Percentiles rank a stretch among this genome's conserved stretches.
Conservation (phyloP, 176 grass and related monocot species). For the Lolium rigidum region DNA sequence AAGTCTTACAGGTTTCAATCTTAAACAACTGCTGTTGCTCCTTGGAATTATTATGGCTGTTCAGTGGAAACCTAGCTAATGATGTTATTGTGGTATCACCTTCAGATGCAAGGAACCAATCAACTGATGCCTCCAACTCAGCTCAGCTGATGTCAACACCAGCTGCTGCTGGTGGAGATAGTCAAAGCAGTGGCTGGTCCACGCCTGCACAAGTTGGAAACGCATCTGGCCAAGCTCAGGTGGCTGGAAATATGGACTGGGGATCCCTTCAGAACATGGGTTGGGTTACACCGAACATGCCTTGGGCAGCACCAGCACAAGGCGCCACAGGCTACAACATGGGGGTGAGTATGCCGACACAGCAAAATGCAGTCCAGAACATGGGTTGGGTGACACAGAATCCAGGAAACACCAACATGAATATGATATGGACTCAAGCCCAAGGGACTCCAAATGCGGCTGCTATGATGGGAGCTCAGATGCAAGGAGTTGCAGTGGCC, state of each 20-base stretch:
- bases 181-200: slow-evolving; percentile 51
- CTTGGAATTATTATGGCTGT: not conserved
- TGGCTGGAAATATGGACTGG: slow-evolving; percentile 63
- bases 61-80: slow-evolving; percentile 20
- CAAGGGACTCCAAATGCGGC: slow-evolving; percentile 58
- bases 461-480: slow-evolving; percentile 56
- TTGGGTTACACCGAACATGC: slow-evolving; percentile 60
- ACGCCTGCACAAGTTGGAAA: slow-evolving; percentile 57
- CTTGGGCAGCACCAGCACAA: slow-evolving; percentile 63
- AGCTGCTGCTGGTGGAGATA: slow-evolving; percentile 51
- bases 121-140: slow-evolving; percentile 51
- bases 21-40: slow-evolving; percentile 21
- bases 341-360: slow-evolving; percentile 57
- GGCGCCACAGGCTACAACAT: slow-evolving; percentile 72
- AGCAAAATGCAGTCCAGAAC: slow-evolving; percentile 64
- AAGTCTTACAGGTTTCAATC: slow-evolving; percentile 15
- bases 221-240: slow-evolving; percentile 57
- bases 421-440: slow-evolving; percentile 59
- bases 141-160: slow-evolving; percentile 45
- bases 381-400: slow-evolving; percentile 64
- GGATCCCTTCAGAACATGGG: slow-evolving; percentile 63
- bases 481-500: slow-evolving; percentile 64
- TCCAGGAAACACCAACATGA: slow-evolving; percentile 72
- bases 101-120: slow-evolving; percentile 50
- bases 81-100: slow-evolving; percentile 27